phyloP scores from a whole-genome alignment of 306 rosid species.

The Argentina anserina region DNA sequence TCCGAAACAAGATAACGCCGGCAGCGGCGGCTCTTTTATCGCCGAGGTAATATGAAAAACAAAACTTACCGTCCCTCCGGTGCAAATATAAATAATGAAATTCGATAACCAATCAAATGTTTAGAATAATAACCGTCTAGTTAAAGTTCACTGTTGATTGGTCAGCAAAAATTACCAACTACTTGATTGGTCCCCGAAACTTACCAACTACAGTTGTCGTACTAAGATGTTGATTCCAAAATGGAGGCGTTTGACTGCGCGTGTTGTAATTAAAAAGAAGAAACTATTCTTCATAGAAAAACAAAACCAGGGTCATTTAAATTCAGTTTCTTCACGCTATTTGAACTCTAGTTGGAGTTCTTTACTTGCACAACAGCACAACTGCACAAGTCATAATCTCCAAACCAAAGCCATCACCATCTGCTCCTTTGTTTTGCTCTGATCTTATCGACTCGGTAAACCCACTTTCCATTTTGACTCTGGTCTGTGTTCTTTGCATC shows the following conservation, averaged over 20 bases:
- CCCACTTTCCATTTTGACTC: constrained; percentile 11
- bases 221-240: not conserved
- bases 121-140: not conserved
- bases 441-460: not conserved
- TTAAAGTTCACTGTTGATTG: not conserved
- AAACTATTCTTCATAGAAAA: not conserved
- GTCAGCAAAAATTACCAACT: not conserved
- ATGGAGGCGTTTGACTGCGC: not conserved
- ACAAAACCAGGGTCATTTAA: not conserved
- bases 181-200: not conserved
- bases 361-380: not conserved
- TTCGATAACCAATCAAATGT: not conserved
- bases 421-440: constrained; percentile 16
- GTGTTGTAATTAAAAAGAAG: not conserved
- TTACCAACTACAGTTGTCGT: not conserved
- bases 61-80: too few species aligned
- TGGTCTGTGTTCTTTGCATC: constrained; percentile 30
- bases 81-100: not conserved
- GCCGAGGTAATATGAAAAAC: not conserved
- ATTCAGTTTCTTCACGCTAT: not conserved
- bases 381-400: not conserved
- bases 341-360: not conserved
- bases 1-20: too few species aligned
- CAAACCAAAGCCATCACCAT: not conserved
- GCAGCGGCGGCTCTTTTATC: too few species aligned